phyloP scores from a whole-genome alignment of 2,329 filamentous ascomycete species.

The Fusarium decemcellulare region DNA sequence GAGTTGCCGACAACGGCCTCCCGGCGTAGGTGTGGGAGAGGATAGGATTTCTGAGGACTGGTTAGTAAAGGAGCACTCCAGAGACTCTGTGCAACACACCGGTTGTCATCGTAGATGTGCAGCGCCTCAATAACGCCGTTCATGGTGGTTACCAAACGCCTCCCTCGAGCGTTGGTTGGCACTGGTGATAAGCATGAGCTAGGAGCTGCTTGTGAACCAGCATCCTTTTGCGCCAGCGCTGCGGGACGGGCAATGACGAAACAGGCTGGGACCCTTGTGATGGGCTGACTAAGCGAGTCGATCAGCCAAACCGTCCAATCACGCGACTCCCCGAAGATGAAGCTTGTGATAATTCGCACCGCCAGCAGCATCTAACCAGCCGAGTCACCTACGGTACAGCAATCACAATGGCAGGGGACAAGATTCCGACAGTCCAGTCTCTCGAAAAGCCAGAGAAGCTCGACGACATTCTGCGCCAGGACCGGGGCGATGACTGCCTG shows the following conservation, averaged over 20 bases:
- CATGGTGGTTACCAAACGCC: slow-evolving; percentile 68
- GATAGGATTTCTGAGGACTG: slow-evolving; percentile 77
- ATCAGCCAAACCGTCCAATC: slow-evolving; percentile 34
- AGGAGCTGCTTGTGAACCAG: slow-evolving; percentile 9
- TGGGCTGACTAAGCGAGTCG: slow-evolving; percentile 46
- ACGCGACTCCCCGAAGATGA: slow-evolving; percentile 25
- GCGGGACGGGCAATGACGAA: slow-evolving; percentile 50
- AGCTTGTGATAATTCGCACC: slow-evolving; percentile 34
- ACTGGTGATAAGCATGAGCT: slow-evolving; percentile 31
- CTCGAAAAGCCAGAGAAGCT: slow-evolving; percentile 74
- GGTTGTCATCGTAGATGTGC: slow-evolving; percentile 97
- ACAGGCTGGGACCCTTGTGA: slow-evolving; percentile 18
- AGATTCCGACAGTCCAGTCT: slow-evolving; percentile 64
- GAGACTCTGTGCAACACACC: slow-evolving; percentile 65
- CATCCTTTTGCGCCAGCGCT: slow-evolving; percentile 23
- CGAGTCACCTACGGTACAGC: slow-evolving; percentile 6
- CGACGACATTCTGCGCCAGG: slow-evolving; percentile 69
- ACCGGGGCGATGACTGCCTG: slow-evolving; percentile 76
- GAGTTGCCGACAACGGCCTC: slow-evolving; percentile 81
- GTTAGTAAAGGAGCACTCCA: slow-evolving; percentile 38
- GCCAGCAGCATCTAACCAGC: neutral
- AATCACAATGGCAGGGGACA: slow-evolving; percentile 53
- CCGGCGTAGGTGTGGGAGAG: slow-evolving; percentile 91
- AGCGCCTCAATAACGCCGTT: slow-evolving; percentile 93
- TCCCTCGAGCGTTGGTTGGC: slow-evolving; percentile 42